Base-by-base conservation (phyloP, 257 asterid species). In the Parsonsia alboflavescens region DNA sequence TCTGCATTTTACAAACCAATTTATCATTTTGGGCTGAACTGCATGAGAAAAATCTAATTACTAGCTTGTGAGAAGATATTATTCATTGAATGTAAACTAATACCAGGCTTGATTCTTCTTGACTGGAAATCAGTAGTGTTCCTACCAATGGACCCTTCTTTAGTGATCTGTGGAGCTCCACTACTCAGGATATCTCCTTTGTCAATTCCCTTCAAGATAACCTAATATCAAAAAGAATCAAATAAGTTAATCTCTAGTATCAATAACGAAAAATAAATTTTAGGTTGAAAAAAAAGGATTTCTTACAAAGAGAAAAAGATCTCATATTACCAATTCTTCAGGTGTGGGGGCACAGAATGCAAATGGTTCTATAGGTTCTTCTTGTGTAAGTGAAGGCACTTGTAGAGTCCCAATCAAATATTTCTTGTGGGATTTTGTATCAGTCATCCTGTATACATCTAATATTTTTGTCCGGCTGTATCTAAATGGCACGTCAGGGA, bases 121-220 rank as follows among this genome's bases (percentile, higher is more conserved):
- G 89, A 77, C 75, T 89, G 97, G 84, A 81, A 74, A 71, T 90
- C 99, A 49, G 87, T 10, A 75, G 91, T n/a, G 65, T 84, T 78
- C 80, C 96, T 87, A 66, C 85, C 89, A 73, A 85, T 76, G 50
- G 96, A 79, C 42, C 90, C 96, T 73, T 89, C 98, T 80, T 90
- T 95, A 80, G 83, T 85, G 50, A 81, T 76, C 84, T 89, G 96
- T 41, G 93, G 96, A 68, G 90, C 98, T 61, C 96, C 96, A 85
- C 98, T 94, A 77, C 91, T 85, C 33, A 73, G 65, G 50, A 95
- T 84, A 73, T 95, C 99, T 69, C 92, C 99, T 65, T 88, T 83
- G 77, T 95, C 98, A 79, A 95, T 95, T 59, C 97, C 98, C 80
- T 89, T 88, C 72, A 92, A 83, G 81, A 89, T 81, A 80, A 74